These are phyloP conservation scores for Theobroma cacao DNA, from an alignment of 345 rosid species.

Conservation along the genomic window DNA sequence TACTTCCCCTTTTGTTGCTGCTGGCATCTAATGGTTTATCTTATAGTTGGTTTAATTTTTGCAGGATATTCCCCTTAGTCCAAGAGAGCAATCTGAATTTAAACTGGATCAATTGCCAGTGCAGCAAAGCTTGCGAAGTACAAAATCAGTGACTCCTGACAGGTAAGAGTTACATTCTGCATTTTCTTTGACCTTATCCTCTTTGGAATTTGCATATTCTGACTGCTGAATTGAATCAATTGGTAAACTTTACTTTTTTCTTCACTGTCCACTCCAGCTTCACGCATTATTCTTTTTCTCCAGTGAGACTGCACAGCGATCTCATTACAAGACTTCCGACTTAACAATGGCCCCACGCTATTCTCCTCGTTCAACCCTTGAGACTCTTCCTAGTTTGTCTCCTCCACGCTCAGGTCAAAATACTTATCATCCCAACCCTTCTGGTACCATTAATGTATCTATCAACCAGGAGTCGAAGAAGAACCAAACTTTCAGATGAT, in stretches of 20 bases:
- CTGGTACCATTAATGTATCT: background rate
- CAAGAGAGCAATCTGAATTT: slow-evolving; percentile 34
- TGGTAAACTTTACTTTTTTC: slow-evolving; percentile 16
- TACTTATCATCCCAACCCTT: slow-evolving; percentile 15
- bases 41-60: background rate
- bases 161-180: slow-evolving; percentile 34
- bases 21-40: background rate
- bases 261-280: slow-evolving; percentile 37
- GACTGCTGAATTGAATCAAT: slow-evolving; percentile 5
- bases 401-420: slow-evolving; percentile 25
- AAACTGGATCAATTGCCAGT: slow-evolving; percentile 41
- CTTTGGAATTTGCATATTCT: slow-evolving; percentile 1
- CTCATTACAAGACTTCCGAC: slow-evolving; percentile 39
- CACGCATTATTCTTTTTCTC: slow-evolving; percentile 48
- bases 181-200: background rate
- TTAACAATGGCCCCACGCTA: slow-evolving; percentile 31
- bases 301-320: slow-evolving; percentile 49
- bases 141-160: slow-evolving; percentile 35
- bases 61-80: slow-evolving; percentile 51
- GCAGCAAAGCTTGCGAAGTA: slow-evolving; percentile 21
- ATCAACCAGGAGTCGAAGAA: background rate
- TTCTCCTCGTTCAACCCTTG: slow-evolving; percentile 54
- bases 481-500: slow-evolving; percentile 1
- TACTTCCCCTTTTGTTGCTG: background rate
- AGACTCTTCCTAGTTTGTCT: slow-evolving; percentile 45